phyloP scores from a whole-genome alignment of 768 basidiomycete genomes.

The Clathrus columnatus region DNA sequence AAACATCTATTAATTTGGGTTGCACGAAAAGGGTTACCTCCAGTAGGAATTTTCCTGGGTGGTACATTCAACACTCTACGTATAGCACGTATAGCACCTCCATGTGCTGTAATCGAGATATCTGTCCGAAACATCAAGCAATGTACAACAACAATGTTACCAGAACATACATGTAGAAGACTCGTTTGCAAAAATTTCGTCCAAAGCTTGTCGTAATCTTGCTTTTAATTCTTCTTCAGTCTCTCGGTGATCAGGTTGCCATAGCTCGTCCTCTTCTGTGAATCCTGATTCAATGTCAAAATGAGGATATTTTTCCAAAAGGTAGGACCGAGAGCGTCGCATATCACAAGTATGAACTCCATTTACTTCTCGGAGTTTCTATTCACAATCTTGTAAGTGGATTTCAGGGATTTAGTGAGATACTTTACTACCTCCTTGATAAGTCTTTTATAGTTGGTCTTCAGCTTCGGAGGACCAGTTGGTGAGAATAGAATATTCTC shows the following conservation, averaged over 20 bases:
- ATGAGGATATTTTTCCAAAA: slow-evolving; percentile 38
- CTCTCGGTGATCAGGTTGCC: slow-evolving; percentile 28
- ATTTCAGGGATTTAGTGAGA: background rate
- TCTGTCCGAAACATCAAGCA: slow-evolving; percentile 32
- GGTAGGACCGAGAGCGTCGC: slow-evolving; percentile 42
- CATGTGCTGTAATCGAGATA: slow-evolving; percentile 60
- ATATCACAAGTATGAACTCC: slow-evolving; percentile 68
- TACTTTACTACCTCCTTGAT: slow-evolving; percentile 44
- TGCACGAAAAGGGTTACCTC: slow-evolving; percentile 37
- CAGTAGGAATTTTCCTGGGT: slow-evolving; percentile 44
- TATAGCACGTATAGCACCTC: slow-evolving; percentile 52
- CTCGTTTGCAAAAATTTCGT: background rate
- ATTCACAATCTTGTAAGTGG: no score
- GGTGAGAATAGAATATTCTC: slow-evolving; percentile 22
- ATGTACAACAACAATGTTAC: no score
- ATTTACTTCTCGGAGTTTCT: slow-evolving; percentile 63
- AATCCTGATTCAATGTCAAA: slow-evolving; percentile 46
- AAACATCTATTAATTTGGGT: background rate
- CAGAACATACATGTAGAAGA: slow-evolving; percentile 33
- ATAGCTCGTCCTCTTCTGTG: background rate
- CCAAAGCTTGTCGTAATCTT: slow-evolving; percentile 35
- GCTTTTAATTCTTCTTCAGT: slow-evolving; percentile 26
- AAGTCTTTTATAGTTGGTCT: background rate
- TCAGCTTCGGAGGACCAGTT: slow-evolving; percentile 20
- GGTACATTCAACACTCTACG: slow-evolving; percentile 37